Percentiles rank a stretch among this genome's conserved stretches.
phyloP scores from a whole-genome alignment of 2,329 filamentous ascomycete species.

The Penicillium frequentans region DNA sequence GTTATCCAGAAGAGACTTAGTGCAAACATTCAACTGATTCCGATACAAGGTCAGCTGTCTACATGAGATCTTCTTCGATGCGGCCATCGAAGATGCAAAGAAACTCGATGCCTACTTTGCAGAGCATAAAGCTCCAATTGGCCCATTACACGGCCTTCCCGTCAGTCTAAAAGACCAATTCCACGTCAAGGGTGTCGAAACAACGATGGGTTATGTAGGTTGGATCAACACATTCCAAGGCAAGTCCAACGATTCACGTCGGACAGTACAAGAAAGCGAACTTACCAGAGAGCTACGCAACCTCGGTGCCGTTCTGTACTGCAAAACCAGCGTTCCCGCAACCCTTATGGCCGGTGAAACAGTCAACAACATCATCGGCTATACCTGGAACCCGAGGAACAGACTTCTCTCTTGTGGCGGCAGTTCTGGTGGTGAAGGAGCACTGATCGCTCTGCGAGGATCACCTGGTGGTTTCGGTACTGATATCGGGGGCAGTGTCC shows the following conservation, averaged over 20 bases:
- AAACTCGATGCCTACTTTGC: conserved; percentile 50
- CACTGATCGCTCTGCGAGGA: conserved; percentile 55
- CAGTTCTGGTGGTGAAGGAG: conserved; percentile 60
- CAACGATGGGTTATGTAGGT: conserved; percentile 65
- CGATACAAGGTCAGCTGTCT: conserved; percentile 47
- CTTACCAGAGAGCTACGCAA: conserved; percentile 56
- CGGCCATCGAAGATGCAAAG: conserved; percentile 51
- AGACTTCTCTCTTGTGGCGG: conserved; percentile 56
- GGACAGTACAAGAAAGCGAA: conserved; percentile 55
- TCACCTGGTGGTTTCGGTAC: conserved; percentile 59
- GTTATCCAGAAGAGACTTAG: neutral
- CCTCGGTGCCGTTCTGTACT: conserved; percentile 57
- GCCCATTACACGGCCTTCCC: conserved; percentile 64
- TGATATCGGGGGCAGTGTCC: conserved; percentile 57
- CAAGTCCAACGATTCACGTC: conserved; percentile 52
- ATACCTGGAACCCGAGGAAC: conserved; percentile 59
- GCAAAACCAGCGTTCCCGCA: conserved; percentile 57
- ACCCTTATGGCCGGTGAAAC: conserved; percentile 61
- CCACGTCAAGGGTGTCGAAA: conserved; percentile 52
- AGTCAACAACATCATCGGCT: conserved; percentile 61
- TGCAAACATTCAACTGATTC: neutral
- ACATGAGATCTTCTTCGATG: conserved; percentile 56
- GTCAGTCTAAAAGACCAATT: conserved; percentile 55
- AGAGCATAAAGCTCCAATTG: conserved; percentile 47
- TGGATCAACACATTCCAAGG: conserved; percentile 64